Conservation (phyloP, 352 stramenopile genomes). For the Phytophthora sp. region DNA sequence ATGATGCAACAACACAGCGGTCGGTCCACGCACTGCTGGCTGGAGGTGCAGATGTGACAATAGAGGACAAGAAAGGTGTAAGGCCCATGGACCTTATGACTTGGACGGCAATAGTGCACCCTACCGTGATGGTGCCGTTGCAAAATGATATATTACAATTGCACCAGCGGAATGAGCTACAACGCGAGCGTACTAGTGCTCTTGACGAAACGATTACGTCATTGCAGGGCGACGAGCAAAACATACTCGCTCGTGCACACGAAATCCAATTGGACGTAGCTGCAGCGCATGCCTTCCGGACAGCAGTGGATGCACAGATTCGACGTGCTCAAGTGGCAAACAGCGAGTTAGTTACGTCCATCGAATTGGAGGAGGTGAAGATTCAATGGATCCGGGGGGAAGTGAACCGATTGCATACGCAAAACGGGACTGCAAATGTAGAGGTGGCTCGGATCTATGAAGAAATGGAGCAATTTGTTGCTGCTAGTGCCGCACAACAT, state of each 20-base stretch:
- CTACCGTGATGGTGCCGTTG: slow-evolving; percentile 40
- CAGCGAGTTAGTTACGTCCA: slow-evolving; percentile 19
- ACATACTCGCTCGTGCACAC: neutral
- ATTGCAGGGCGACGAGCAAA: slow-evolving; percentile 16
- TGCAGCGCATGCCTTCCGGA: slow-evolving; percentile 28
- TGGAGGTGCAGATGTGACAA: slow-evolving; percentile 33
- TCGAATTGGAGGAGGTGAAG: slow-evolving; percentile 26
- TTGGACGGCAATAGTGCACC: slow-evolving; percentile 41
- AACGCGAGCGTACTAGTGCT: slow-evolving; percentile 15
- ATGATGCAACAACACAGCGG: slow-evolving; percentile 15
- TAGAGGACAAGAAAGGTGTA: slow-evolving; percentile 44
- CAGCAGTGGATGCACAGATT: slow-evolving; percentile 36
- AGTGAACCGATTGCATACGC: slow-evolving; percentile 29
- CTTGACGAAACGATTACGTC: slow-evolving; percentile 17
- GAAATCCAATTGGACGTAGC: slow-evolving; percentile 26
- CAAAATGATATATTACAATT: slow-evolving; percentile 35
- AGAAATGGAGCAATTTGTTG: slow-evolving; percentile 16
- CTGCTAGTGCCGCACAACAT: slow-evolving; percentile 9
- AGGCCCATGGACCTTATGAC: slow-evolving; percentile 41
- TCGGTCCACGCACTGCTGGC: slow-evolving; percentile 35
- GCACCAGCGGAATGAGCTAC: slow-evolving; percentile 26
- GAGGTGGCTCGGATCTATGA: slow-evolving; percentile 29
- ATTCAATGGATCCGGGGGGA: slow-evolving; percentile 34
- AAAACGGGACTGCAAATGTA: slow-evolving; percentile 28
- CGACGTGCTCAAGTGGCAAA: slow-evolving; percentile 21